A percentile compares a stretch with the other conserved stretches of the same genome.
Conservation (phyloP, 2,329 filamentous ascomycete species). For the Aspergillus caelatus region DNA sequence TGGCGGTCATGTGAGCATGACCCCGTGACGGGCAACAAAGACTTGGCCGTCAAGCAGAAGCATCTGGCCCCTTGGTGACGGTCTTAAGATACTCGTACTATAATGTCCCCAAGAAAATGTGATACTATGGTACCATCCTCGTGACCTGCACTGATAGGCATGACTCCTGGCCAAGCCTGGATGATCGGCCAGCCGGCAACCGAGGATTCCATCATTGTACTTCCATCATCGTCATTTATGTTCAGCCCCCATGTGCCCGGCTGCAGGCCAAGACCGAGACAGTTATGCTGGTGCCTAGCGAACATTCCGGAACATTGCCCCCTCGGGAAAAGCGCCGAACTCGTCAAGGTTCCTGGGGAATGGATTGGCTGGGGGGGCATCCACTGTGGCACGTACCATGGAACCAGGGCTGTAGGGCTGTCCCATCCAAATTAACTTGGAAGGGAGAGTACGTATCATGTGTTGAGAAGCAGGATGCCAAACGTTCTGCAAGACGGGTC, state of each 20-base stretch:
- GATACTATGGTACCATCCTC: background rate
- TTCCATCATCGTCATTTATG: background rate
- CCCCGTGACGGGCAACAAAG: background rate
- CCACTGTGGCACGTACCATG: constrained; percentile 3
- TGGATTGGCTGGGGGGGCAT: background rate
- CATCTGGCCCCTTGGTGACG: background rate
- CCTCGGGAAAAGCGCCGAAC: constrained; percentile 4
- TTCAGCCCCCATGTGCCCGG: background rate
- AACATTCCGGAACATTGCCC: constrained; percentile 14
- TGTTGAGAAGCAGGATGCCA: background rate
- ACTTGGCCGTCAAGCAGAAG: background rate
- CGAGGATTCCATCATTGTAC: background rate
- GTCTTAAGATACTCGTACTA: too few species aligned
- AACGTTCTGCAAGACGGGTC: background rate
- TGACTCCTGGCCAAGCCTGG: background rate
- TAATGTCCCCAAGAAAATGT: background rate
- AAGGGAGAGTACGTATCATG: background rate
- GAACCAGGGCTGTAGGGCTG: constrained; percentile 4
- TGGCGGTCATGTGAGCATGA: background rate
- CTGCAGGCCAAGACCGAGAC: background rate
- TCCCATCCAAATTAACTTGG: background rate
- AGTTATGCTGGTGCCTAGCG: constrained; percentile 16
- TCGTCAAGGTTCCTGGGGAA: background rate
- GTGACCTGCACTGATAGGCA: background rate
- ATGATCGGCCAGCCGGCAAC: background rate